Evolutionary conservation across 805 yeast genomes (phyloP).

Genomic region (Teunomyces lycoperdinae): DNA sequence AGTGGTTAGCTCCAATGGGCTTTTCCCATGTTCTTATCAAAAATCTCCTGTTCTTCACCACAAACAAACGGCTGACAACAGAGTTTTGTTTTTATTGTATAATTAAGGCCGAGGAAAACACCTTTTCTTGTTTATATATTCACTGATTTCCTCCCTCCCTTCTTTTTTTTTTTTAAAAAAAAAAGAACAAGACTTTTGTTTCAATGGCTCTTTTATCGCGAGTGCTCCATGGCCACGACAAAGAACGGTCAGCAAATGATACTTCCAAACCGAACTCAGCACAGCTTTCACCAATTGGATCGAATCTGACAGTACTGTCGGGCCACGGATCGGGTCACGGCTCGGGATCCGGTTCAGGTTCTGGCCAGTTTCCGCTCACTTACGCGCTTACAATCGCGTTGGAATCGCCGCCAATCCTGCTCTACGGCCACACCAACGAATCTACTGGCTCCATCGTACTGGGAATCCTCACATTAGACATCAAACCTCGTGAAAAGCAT

Average conservation of each 20-base stretch:
- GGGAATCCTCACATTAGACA: constrained; percentile 64
- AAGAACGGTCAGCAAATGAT: not conserved
- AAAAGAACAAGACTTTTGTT: no score
- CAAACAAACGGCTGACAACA: no score
- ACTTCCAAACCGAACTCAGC: not conserved
- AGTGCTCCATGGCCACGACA: constrained; percentile 12
- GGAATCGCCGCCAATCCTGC: constrained; percentile 88
- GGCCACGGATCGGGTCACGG: not conserved
- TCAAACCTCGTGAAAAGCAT: constrained; percentile 8
- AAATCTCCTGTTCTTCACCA: no score
- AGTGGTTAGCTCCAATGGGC: no score
- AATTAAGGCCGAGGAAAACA: no score
- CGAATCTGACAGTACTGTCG: not conserved
- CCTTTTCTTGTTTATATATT: no score
- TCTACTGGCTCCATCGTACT: constrained; percentile 83
- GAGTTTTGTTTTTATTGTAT: no score
- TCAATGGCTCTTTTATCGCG: constrained; percentile 17
- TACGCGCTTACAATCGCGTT: constrained; percentile 50
- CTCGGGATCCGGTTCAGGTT: not conserved
- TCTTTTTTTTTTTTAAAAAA: not conserved
- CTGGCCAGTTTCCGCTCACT: not conserved
- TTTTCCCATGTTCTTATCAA: no score
- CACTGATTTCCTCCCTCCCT: not conserved
- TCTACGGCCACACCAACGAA: constrained; percentile 76
- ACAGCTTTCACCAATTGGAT: not conserved